These are phyloP conservation scores for Candida oleophila DNA, from an alignment of 805 yeast genomes.

Conservation along the genomic window DNA sequence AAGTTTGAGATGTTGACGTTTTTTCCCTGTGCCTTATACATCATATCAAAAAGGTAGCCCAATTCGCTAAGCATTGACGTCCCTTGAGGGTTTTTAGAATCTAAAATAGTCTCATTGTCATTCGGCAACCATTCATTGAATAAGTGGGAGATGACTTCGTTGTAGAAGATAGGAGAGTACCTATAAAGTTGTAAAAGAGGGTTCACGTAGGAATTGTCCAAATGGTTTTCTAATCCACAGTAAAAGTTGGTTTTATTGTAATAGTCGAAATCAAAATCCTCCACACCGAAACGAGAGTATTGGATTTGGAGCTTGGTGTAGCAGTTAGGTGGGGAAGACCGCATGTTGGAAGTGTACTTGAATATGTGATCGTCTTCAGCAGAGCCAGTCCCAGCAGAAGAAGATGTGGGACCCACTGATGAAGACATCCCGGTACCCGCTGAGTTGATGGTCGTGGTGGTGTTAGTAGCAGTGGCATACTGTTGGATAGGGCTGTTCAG, in stretches of 20 bases:
- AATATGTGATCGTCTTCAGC: slow-evolving; percentile 14
- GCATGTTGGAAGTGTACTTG: slow-evolving; percentile 8
- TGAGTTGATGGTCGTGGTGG: not conserved
- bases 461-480: not conserved
- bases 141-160: slow-evolving; percentile 56
- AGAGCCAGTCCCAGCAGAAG: slow-evolving; percentile 7
- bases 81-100: slow-evolving; percentile 34
- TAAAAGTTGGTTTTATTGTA: slow-evolving; percentile 66
- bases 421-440: not conserved
- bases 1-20: slow-evolving; percentile 85
- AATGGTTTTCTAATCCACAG: slow-evolving; percentile 88
- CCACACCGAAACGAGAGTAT: slow-evolving; percentile 88
- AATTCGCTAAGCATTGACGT: slow-evolving; percentile 71
- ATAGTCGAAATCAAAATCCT: slow-evolving; percentile 86
- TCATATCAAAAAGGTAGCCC: slow-evolving; percentile 91
- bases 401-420: not conserved
- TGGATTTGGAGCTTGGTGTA: slow-evolving; percentile 72
- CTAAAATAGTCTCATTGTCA: slow-evolving; percentile 29
- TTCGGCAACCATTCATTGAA: slow-evolving; percentile 47
- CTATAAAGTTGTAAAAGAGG: slow-evolving; percentile 77
- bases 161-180: slow-evolving; percentile 71
- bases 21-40: slow-evolving; percentile 72
- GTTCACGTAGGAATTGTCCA: slow-evolving; percentile 71
- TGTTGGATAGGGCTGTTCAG: not conserved
- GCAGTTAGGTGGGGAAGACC: slow-evolving; percentile 58